A percentile compares a stretch with the other conserved stretches of the same genome.
phyloP scores from a whole-genome alignment of 2,329 filamentous ascomycete species.

The Fusarium agapanthi region DNA sequence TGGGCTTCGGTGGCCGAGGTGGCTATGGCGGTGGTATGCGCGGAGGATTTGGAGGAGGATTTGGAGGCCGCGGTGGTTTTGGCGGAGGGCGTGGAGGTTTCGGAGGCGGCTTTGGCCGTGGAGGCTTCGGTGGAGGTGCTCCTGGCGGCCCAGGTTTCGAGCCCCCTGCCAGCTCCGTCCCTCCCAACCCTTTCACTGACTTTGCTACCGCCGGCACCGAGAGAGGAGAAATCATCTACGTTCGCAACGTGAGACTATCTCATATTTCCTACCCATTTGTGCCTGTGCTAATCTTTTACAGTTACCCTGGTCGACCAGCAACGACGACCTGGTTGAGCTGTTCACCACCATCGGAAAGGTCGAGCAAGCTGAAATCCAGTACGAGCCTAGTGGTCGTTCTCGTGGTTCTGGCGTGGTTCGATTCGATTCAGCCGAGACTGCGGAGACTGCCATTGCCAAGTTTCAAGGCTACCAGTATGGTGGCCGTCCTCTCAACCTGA shows the following conservation, averaged over 20 bases:
- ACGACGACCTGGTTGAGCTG: constrained; percentile 94
- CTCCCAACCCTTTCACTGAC: constrained; percentile 93
- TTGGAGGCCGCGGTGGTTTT: constrained; percentile 60
- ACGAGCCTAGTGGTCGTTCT: constrained; percentile 94
- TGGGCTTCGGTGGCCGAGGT: constrained; percentile 65
- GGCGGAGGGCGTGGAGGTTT: constrained; percentile 54
- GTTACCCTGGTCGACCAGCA: constrained; percentile 99
- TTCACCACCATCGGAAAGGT: constrained; percentile 99
- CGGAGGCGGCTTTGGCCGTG: constrained; percentile 55
- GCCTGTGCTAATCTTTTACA: constrained; percentile 51
- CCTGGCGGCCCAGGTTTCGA: constrained; percentile 54
- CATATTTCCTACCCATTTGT: not conserved
- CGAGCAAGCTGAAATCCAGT: constrained; percentile 98
- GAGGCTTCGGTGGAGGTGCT: constrained; percentile 56
- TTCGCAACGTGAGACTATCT: constrained; percentile 83
- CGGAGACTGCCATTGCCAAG: constrained; percentile 93
- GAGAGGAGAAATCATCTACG: constrained; percentile 85
- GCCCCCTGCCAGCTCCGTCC: constrained; percentile 58
- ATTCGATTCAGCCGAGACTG: constrained; percentile 83
- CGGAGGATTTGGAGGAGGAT: constrained; percentile 67
- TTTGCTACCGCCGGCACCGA: constrained; percentile 88
- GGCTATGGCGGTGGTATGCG: constrained; percentile 67
- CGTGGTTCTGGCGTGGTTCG: constrained; percentile 96
- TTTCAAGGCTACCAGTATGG: constrained; percentile 99
- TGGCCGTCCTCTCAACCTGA: constrained; percentile 89